These are phyloP conservation scores for Dimargaris cristalligena DNA, from an alignment of 192 early-diverging fungal genomes.

Conservation along the genomic window DNA sequence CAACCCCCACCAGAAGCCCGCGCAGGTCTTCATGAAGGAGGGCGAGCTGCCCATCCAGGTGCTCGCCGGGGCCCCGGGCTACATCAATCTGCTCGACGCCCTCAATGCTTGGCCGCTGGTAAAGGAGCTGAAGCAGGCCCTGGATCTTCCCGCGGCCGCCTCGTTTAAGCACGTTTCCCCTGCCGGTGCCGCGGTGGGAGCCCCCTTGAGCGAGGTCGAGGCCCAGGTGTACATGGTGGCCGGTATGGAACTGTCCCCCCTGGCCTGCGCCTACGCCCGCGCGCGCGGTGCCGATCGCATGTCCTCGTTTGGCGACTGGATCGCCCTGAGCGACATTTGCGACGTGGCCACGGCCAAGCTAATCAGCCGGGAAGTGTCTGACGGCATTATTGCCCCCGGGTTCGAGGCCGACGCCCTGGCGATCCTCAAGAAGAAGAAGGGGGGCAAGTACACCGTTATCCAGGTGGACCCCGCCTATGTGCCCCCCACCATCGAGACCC, in stretches of 20 bases:
- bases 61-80: constrained; percentile 85
- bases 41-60: constrained; percentile 78
- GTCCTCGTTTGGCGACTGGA: constrained; percentile 99
- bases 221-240: constrained; percentile 84
- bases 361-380: constrained; percentile 90
- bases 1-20: constrained; percentile 97
- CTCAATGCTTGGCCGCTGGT: constrained; percentile 95
- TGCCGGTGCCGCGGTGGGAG: constrained; percentile 88
- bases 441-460: constrained; percentile 88
- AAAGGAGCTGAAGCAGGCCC: constrained; percentile 79
- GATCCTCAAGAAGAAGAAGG: constrained; percentile 88
- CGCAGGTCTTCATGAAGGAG: constrained; percentile 73
- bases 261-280: constrained; percentile 88
- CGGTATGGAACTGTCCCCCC: constrained; percentile 66
- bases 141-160: constrained; percentile 83
- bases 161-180: constrained; percentile 99
- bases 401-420: constrained; percentile 78
- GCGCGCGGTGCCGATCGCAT: constrained; percentile 98
- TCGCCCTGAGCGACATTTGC: constrained; percentile 74
- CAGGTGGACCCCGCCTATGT: constrained; percentile 86
- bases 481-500: constrained; percentile 66
- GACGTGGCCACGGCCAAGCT: constrained; percentile 89
- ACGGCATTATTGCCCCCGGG: constrained; percentile 91
- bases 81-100: constrained; percentile 96
- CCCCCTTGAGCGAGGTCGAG: constrained; percentile 62